phyloP scores from a whole-genome alignment of 1,284 basidiomycete genomes.

The Moesziomyces aphidis region DNA sequence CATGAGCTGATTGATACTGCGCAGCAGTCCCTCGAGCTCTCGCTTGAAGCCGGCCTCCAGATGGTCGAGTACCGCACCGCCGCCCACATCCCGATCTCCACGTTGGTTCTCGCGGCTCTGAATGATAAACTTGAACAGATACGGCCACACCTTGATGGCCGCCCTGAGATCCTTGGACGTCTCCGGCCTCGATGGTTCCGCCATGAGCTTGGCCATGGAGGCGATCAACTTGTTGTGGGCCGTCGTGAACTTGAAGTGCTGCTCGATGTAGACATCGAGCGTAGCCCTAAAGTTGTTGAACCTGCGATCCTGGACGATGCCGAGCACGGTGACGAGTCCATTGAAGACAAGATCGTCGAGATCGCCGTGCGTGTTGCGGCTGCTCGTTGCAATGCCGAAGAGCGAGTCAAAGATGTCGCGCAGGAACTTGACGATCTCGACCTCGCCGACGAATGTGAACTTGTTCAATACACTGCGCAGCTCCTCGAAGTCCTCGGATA shows the following conservation, averaged over 20 bases:
- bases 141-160: constrained; percentile 95
- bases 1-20: constrained; percentile 90
- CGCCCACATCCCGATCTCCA: constrained; percentile 74
- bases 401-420: constrained; percentile 90
- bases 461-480: constrained; percentile 81
- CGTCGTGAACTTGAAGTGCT: constrained; percentile 76
- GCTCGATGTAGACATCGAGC: constrained; percentile 90
- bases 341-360: constrained; percentile 90
- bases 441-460: constrained; percentile 85
- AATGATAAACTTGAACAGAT: constrained; percentile 93
- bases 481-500: constrained; percentile 72
- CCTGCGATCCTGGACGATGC: constrained; percentile 85
- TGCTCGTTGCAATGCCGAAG: constrained; percentile 86
- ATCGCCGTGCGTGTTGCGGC: constrained; percentile 79
- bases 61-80: constrained; percentile 85
- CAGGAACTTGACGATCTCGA: constrained; percentile 88
- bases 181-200: constrained; percentile 79
- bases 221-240: constrained; percentile 59
- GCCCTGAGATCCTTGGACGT: constrained; percentile 83
- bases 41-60: constrained; percentile 86
- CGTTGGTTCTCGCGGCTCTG: constrained; percentile 88
- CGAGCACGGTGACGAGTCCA: constrained; percentile 83
- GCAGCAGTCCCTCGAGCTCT: constrained; percentile 73
- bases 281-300: constrained; percentile 91
- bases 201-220: constrained; percentile 85